phyloP scores from a whole-genome alignment of 75 land plant species.

The Sequoiadendron giganteum region DNA sequence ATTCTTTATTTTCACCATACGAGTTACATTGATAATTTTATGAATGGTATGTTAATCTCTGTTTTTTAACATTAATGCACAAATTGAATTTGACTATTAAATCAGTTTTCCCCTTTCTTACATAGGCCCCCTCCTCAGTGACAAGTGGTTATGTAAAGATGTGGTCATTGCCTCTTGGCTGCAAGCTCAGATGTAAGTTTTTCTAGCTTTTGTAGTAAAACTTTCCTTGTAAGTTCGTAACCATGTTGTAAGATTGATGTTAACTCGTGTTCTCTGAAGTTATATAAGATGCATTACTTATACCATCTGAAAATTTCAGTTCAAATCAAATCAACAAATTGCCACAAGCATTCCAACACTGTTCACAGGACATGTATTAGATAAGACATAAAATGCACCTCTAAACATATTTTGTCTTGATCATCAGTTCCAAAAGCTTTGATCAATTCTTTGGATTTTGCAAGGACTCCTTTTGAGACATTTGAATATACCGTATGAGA shows the following conservation, averaged over 20 bases:
- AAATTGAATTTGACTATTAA: too few relatives aligned
- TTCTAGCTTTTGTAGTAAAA: not conserved
- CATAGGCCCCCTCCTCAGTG: too few relatives aligned
- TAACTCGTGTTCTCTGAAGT: not conserved
- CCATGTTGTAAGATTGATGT: not conserved
- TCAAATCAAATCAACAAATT: not conserved
- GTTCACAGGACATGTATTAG: not conserved
- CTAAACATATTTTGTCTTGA: slow-evolving; percentile 79
- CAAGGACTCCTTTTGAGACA: slow-evolving; percentile 95
- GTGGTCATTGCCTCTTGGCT: not conserved
- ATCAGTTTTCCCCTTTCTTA: too few relatives aligned
- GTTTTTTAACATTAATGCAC: too few relatives aligned
- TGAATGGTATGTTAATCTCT: too few relatives aligned
- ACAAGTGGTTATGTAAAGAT: not conserved
- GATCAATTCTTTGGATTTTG: slow-evolving; percentile 84
- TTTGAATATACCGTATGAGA: slow-evolving; percentile 91
- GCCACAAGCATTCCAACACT: not conserved
- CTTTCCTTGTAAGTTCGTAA: too few relatives aligned
- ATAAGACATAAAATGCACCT: slow-evolving; percentile 45
- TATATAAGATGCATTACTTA: too few relatives aligned
- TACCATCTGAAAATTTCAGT: not conserved
- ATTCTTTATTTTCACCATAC: too few relatives aligned
- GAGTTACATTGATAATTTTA: too few relatives aligned
- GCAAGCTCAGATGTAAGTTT: not conserved
- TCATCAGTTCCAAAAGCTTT: slow-evolving; percentile 87